Evolutionary conservation across 805 yeast genomes (phyloP), one percentile per base, ranked within the genome.

Genomic region (Aciculoconidium aculeatum): DNA sequence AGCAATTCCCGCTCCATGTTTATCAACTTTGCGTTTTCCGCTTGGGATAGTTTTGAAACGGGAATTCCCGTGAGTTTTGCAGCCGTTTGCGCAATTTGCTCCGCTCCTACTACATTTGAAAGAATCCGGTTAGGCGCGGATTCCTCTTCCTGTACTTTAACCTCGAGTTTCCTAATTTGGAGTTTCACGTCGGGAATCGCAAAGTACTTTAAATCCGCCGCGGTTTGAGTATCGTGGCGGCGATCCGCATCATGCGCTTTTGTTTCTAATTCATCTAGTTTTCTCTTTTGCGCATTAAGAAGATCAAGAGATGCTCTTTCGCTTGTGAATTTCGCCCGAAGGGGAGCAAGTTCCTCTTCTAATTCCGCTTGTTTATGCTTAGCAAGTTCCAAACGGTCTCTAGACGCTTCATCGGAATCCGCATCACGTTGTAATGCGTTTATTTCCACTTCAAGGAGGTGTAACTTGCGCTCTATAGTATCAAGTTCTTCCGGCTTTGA

Each of bases 1-100:
- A 94, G 67, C 36, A 92, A 70, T 37, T 77, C 94, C 39, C 68
- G 76, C 65, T 92, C 98, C 97, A 92, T 92, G 51, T 80, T 83
- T 53, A 92, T 87, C 52, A 92, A 75, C 65, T 90, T 90, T 34
- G 84, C 67, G 56, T 92, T 92, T 61, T 92, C 98, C 17, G 96
- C 92, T 61, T 88, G 96, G 5, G 95, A 83, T 48, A 90, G 71
- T 62, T 94, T 92, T 39, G 81, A 75, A 14, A 90, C 97, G 9
- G 98, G 98, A 37, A 92, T 90, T 55, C 97, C 97, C 3, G 98
- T 90, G 47, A 94, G 69, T 54, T 95, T 75, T 3, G 96, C 96
- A 13, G 95, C 95, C 15, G 96, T 88, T 60, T 88, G 96, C n/a
- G 95, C 84, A 46, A 88, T 88, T 33, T 85, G 85, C 35, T 87